These are phyloP conservation scores for Botrytis deweyae DNA, from an alignment of 2,329 filamentous ascomycete species.

Conservation along the genomic window DNA sequence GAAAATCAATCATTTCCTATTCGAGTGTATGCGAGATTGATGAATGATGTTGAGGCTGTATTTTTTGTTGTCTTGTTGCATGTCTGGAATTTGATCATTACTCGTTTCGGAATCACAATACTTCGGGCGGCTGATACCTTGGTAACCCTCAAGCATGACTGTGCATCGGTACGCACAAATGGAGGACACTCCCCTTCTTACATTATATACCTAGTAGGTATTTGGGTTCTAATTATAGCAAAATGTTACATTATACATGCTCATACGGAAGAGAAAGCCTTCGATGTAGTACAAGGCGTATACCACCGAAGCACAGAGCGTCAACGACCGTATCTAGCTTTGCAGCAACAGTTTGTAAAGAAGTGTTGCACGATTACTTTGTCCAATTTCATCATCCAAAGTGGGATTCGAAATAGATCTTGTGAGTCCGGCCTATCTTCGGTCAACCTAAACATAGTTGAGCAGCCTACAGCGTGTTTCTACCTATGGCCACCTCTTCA, in stretches of 20 bases:
- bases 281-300: neutral
- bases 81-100: constrained; percentile 19
- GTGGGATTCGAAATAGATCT: neutral
- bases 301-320: neutral
- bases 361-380: neutral
- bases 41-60: neutral
- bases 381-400: neutral
- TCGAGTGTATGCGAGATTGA: constrained; percentile 3
- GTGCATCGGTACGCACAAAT: neutral
- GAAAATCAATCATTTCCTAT: constrained; percentile 20
- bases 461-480: neutral
- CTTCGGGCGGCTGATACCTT: neutral
- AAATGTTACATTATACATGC: neutral
- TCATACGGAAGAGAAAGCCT: neutral
- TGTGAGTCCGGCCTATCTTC: no score
- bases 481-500: neutral
- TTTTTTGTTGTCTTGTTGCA: constrained; percentile 13
- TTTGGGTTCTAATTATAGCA: neutral
- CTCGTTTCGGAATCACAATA: constrained; percentile 5
- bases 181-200: neutral
- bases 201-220: neutral
- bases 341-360: neutral
- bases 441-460: neutral
- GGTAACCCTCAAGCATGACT: neutral
- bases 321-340: neutral